phyloP scores from a whole-genome alignment of 2,329 filamentous ascomycete species.

The Colletotrichum sp. region DNA sequence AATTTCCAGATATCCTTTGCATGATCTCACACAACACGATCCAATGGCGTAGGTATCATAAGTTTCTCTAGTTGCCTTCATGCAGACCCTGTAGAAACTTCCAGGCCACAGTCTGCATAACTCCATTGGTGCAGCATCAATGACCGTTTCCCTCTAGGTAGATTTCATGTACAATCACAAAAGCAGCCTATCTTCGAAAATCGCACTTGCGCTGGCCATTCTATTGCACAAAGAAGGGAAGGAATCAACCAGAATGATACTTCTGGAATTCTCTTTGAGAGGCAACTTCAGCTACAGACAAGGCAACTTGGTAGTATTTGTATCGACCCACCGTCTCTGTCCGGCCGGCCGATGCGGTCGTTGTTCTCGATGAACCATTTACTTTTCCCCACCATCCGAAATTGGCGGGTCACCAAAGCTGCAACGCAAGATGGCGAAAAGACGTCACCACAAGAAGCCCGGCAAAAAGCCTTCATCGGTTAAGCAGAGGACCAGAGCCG shows the following conservation, averaged over 20 bases:
- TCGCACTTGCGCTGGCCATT: background rate
- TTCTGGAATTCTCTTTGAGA: background rate
- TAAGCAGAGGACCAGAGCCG: background rate
- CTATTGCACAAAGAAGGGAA: background rate
- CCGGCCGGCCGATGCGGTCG: background rate
- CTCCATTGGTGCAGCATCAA: no score
- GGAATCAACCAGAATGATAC: background rate
- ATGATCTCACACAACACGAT: no score
- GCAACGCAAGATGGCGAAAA: background rate
- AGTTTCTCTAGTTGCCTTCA: background rate
- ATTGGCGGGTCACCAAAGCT: background rate
- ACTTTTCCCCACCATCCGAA: accelerated
- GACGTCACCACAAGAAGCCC: background rate
- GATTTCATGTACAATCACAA: no score
- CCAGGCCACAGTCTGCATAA: background rate
- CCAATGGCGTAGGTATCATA: background rate
- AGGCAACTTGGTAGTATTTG: background rate
- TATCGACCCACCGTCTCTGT: accelerated
- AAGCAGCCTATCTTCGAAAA: no score
- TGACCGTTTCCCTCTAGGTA: no score
- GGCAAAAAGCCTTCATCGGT: background rate
- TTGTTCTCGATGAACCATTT: background rate
- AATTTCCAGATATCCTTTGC: no score
- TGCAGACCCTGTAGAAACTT: background rate
- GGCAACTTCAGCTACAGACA: background rate